Conservation (phyloP, 2,329 filamentous ascomycete species). For the Byssoonygena ceratinophila region DNA sequence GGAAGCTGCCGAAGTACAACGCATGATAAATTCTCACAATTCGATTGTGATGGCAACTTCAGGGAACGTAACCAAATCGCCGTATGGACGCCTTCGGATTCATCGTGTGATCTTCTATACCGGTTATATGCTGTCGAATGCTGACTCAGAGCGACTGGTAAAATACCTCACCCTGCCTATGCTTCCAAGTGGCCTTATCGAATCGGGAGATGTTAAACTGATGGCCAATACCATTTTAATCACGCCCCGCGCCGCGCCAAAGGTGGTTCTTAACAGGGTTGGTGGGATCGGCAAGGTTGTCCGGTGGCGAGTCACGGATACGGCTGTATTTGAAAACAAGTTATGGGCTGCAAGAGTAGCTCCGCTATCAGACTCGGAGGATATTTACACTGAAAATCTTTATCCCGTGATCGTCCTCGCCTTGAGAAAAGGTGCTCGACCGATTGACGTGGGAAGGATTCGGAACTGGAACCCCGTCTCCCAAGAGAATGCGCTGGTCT, state of each 20-base stretch:
- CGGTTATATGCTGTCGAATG: conserved; percentile 68
- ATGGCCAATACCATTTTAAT: conserved; percentile 90
- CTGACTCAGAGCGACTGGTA: conserved; percentile 62
- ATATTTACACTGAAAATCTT: conserved; percentile 67
- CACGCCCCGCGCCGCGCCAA: conserved; percentile 62
- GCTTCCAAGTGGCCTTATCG: conserved; percentile 51
- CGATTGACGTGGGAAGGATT: conserved; percentile 71
- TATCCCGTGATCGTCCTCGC: conserved; percentile 74
- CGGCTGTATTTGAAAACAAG: conserved; percentile 63
- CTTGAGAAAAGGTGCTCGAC: conserved; percentile 61
- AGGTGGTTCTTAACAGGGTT: conserved; percentile 65
- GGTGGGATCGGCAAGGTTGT: conserved; percentile 78
- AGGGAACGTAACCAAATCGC: conserved; percentile 33
- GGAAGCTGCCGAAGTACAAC: conserved; percentile 75
- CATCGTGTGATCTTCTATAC: conserved; percentile 87
- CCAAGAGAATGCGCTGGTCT: conserved; percentile 58
- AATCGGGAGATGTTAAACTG: conserved; percentile 60
- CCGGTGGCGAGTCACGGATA: conserved; percentile 71
- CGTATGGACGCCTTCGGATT: conserved; percentile 51
- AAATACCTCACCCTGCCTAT: conserved; percentile 48
- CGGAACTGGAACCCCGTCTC: conserved; percentile 70
- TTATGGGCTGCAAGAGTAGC: conserved; percentile 78
- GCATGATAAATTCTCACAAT: conserved; percentile 84
- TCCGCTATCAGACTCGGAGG: conserved; percentile 57
- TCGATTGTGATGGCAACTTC: conserved; percentile 24